Evolutionary conservation across 345 rosid species (phyloP), one percentile per base, ranked within the genome.

Genomic region (Sonneratia alba): DNA sequence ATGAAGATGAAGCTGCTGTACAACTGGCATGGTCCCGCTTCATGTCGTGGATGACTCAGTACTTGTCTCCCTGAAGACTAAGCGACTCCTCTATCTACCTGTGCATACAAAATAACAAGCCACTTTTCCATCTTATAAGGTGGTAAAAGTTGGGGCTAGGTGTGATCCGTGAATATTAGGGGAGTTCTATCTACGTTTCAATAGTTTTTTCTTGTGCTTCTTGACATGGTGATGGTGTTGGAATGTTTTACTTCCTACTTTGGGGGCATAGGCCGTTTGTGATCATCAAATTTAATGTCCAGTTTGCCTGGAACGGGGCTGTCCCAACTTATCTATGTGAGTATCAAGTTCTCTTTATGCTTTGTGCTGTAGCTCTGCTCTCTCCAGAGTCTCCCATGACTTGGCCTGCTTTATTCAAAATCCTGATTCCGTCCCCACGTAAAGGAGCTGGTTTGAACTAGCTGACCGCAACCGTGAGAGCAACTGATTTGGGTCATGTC

Each of bases 11-110:
- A 67, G 88, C 85, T 7, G 90, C 99, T 0, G 97, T 83, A 37
- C 85, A 88, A 77, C 86, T 90, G 66, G 97, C 98, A 9, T 95
- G 98, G 98, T 87, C 96, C 73, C 96, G 97, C 70, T 92, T 90
- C 79, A 80, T 77, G 45, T 74, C 93, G 1, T 95, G 97, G 99
- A 92, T 95, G 98, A 66, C 83, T 27, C 83, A 68, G 53, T 85
- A 82, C 88, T 78, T 91, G 68, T 78, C 75, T 69, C 56, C 51
- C 51, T 42, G 51, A 79, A 47, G 37, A 34, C 32, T 66, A 32
- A 37, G 69, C 47, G 37, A 4, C 45, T 7, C 40, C 69, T 22
- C 49, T 36, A 27, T 18, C 1, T 7, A 21, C 18, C n/a, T 38
- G 16, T 42, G 47, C 24, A 2, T 10, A 18, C 47, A 15, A 10